Base-by-base conservation (phyloP, 176 grass and related monocot species). In the Saccharum officinarum region DNA sequence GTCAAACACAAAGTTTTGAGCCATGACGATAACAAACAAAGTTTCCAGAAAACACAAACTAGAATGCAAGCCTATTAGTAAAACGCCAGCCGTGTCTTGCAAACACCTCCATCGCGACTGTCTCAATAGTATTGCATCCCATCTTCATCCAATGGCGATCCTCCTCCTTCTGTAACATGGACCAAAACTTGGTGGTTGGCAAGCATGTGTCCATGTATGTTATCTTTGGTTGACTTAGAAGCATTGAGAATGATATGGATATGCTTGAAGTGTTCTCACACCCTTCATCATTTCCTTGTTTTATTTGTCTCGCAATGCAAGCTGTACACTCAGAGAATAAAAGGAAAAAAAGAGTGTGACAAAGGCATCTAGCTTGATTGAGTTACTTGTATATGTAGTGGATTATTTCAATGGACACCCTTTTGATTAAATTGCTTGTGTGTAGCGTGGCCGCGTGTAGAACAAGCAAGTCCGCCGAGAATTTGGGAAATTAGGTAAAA, bases 221-320 rank as follows among this genome's bases (percentile, higher is more conserved):
- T 60, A 78, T 82, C 10, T 45, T 45, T 42, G 7, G 66, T 57
- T 90, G 59, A 68, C 84, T 90, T 60, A 6, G 1, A 82, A 71
- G 78, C 41, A 18, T 89, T 76, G 18, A 68, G 13, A 76, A 52
- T 71, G 17, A 28, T 76, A 22, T 26, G 34, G 54, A 37, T n/a
- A 59, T 23, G 75, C 26, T 80, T 75, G 46, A 74, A 80, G 36
- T 73, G 6, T 74, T 50, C 20, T 85, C 30, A 11, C 57, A 61
- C 57, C 57, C 57, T 61, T 61, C 22, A 70, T 82, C 8, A 55
- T 20, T 17, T 57, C 66, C 47, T 82, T 70, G 66, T 82, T 54
- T 57, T 69, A 81, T 81, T 81, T 10, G 44, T 1, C 12, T 54
- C 50, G 22, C 17, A 52, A 81, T 70, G 34, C 42, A 54, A 81